These are phyloP conservation scores for Fusarium tanahbumbuense DNA, from an alignment of 2,329 filamentous ascomycete genomes.

Conservation along the genomic window DNA sequence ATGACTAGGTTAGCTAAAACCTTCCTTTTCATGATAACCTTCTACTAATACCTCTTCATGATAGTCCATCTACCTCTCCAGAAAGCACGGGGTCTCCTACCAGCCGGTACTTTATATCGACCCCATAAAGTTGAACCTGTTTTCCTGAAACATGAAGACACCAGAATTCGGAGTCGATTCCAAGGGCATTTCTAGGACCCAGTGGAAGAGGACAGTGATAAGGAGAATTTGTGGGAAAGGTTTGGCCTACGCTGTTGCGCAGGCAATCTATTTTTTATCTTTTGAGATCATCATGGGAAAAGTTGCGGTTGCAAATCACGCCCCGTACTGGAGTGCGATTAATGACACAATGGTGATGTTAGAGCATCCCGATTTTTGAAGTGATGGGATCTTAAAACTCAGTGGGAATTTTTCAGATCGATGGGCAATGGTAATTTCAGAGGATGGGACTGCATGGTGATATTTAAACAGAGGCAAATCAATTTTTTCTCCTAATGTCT, in stretches of 20 bases:
- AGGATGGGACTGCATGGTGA: neutral
- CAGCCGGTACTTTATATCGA: conserved; percentile 38
- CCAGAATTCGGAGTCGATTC: neutral
- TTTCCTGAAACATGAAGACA: neutral
- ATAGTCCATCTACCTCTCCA: conserved; percentile 2
- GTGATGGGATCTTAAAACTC: neutral
- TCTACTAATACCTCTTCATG: neutral
- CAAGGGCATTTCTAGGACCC: neutral
- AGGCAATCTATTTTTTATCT: neutral
- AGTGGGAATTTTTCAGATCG: conserved; percentile 17
- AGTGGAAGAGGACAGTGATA: neutral
- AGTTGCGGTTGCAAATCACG: neutral
- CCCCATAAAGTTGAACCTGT: neutral
- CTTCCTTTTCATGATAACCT: neutral
- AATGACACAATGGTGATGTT: neutral
- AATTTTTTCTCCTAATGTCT: neutral
- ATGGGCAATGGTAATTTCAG: neutral
- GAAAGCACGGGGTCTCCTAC: conserved; percentile 14
- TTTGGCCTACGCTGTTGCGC: neutral
- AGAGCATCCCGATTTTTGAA: neutral
- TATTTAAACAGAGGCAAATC: conserved; percentile 3
- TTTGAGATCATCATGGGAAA: conserved; percentile 12
- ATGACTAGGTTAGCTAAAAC: neutral
- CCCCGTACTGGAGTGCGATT: neutral
- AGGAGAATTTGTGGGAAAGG: neutral